Base-by-base conservation (phyloP, 116 monocot species). In the Zostera marina region DNA sequence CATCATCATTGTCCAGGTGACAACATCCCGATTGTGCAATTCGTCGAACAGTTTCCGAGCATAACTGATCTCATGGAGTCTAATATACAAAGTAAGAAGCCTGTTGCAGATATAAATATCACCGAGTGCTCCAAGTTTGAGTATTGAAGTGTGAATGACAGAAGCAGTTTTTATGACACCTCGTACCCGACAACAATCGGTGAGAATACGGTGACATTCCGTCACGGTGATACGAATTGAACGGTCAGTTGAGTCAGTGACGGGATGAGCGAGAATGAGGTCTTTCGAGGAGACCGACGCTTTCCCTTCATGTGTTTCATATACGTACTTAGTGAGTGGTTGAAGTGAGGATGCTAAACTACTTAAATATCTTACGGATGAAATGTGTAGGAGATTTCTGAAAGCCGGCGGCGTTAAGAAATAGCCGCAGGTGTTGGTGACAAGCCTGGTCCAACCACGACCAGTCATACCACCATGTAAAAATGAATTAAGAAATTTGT, bases 31-130 rank as follows among this genome's bases (percentile, higher is more conserved):
- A 11, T n/a, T 11, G 11, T 47, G 49, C 82, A 80, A 71, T 71
- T 72, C 80, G 14, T 80, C 86, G 59, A 92, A 92, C 78, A 92
- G 64, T 17, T 68, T 70, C 54, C 65, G 80, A 2, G 80, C 86
- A 7, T 21, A 8, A 23, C 10, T 9, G 15, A 44, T 13, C 11
- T 62, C 54, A 21, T 42, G 4, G 22, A 21, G 23, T 54, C 72
- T 78, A 15, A 62, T 59, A 53, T 83, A 92, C 22, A 75, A 12
- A 0, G 66, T 46, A 24, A 91, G 77, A 47, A 86, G 75, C 41
- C 17, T 65, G 68, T 86, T 86, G 70, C 25, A 70, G 62, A 77
- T 54, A 46, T 60, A 38, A 47, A 64, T 47, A 60, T 72, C 39
- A 43, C 52, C 53, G 10, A 52, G 43, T 46, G 82, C 55, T 15